Conservation (phyloP, 169 alveolate genomes). For the Plasmodium berghei region DNA sequence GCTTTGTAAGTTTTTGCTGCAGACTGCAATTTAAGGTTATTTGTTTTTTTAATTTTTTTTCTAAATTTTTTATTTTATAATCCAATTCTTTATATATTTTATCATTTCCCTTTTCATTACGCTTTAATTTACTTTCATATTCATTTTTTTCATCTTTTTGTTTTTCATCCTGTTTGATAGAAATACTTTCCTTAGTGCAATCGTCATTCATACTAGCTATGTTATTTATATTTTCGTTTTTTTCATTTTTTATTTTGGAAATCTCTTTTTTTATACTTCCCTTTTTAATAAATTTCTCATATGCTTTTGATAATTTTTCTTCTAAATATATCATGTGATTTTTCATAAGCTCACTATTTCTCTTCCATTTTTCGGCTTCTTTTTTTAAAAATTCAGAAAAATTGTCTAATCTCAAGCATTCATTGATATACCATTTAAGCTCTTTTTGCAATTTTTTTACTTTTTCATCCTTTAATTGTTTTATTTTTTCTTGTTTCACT, state of each 20-base stretch:
- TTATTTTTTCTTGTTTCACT: slow-evolving; percentile 70
- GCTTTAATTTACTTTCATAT: background rate
- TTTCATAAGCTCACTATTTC: slow-evolving; percentile 73
- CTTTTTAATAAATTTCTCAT: slow-evolving; percentile 46
- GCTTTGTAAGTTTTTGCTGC: slow-evolving; percentile 59
- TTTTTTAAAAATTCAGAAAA: slow-evolving; percentile 63
- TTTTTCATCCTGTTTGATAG: background rate
- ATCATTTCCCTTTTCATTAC: slow-evolving; percentile 18
- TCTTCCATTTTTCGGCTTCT: slow-evolving; percentile 77
- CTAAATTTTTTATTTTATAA: slow-evolving; percentile 43
- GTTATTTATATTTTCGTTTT: slow-evolving; percentile 11
- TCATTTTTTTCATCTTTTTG: background rate
- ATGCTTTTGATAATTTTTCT: slow-evolving; percentile 41
- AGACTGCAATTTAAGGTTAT: slow-evolving; percentile 53
- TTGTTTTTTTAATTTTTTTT: slow-evolving; percentile 74
- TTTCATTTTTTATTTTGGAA: slow-evolving; percentile 10
- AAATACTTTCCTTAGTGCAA: too few species aligned
- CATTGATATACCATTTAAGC: slow-evolving; percentile 72
- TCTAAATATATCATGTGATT: slow-evolving; percentile 61
- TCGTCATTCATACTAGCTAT: background rate
- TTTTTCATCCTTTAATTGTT: slow-evolving; percentile 61
- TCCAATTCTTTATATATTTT: slow-evolving; percentile 19
- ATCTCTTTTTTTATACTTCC: slow-evolving; percentile 9
- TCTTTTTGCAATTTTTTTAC: slow-evolving; percentile 63
- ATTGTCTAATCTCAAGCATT: slow-evolving; percentile 57